phyloP scores from a whole-genome alignment of 495 filamentous ascomycete genomes.

The Penicillium waksmanii region DNA sequence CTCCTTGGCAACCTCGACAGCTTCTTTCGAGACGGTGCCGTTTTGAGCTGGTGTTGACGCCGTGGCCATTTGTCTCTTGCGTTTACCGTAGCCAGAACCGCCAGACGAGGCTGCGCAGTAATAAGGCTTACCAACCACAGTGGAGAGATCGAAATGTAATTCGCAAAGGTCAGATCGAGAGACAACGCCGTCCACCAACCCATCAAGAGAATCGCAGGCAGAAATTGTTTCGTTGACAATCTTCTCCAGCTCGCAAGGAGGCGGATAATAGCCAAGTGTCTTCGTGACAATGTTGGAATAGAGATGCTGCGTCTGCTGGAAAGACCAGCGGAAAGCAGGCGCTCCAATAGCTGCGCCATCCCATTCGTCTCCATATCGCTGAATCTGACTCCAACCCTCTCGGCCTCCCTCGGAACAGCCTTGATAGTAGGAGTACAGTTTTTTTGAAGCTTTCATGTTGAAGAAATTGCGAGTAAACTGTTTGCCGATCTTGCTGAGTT shows the following conservation, averaged over 20 bases:
- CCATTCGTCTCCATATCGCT: conserved; percentile 48
- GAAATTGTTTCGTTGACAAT: conserved; percentile 48
- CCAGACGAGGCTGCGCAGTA: conserved; percentile 38
- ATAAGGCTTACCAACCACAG: conserved; percentile 47
- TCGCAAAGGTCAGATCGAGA: conserved; percentile 53
- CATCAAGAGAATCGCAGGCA: conserved; percentile 54
- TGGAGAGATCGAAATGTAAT: conserved; percentile 41
- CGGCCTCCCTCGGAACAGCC: conserved; percentile 55
- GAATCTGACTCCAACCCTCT: conserved; percentile 49
- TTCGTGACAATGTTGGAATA: conserved; percentile 43
- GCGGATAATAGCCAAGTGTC: conserved; percentile 44
- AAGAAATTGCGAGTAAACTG: conserved; percentile 40
- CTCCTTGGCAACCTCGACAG: conserved; percentile 40
- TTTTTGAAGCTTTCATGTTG: conserved; percentile 24
- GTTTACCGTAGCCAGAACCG: conserved; percentile 8
- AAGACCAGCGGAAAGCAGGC: conserved; percentile 51
- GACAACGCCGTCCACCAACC: conserved; percentile 52
- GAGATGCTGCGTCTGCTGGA: conserved; percentile 51
- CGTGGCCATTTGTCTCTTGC: background rate
- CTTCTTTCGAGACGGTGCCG: conserved; percentile 47
- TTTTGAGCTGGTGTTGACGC: conserved; percentile 42
- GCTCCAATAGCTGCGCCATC: conserved; percentile 53
- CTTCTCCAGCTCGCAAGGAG: conserved; percentile 48
- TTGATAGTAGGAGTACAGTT: conserved; percentile 54
- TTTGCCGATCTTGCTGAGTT: conserved; percentile 43